These are phyloP conservation scores for Taphrina confusa DNA, from an alignment of 1,139 yeast genomes.

Conservation along the genomic window DNA sequence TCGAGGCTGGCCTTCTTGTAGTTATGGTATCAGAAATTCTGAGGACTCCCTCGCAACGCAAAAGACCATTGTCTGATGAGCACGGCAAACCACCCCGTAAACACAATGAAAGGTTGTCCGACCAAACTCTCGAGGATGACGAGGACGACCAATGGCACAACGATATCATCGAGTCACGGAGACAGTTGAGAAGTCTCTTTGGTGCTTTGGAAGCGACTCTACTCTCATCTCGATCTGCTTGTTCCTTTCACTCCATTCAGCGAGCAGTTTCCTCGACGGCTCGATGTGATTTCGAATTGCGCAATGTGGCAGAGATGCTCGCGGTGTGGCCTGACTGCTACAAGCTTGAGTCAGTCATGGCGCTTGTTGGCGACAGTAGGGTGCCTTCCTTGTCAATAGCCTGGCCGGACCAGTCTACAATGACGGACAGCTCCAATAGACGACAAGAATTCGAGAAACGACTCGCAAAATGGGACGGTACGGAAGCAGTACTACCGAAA, in stretches of 20 bases:
- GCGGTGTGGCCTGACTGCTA: slow-evolving; percentile 20
- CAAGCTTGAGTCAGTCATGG: slow-evolving; percentile 13
- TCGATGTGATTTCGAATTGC: slow-evolving; percentile 7
- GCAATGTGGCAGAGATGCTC: slow-evolving; percentile 8
- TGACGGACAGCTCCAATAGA: neutral
- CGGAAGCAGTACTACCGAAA: slow-evolving; percentile 1
- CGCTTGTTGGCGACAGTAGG: slow-evolving; percentile 8
- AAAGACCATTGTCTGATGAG: neutral
- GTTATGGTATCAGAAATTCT: neutral
- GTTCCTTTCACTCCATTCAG: slow-evolving; percentile 19
- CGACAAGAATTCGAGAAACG: slow-evolving; percentile 8
- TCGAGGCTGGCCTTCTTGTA: too few species aligned
- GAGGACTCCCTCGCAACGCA: neutral
- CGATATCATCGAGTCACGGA: too few species aligned
- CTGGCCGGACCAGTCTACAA: neutral
- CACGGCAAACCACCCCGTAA: neutral
- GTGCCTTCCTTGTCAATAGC: slow-evolving; percentile 24
- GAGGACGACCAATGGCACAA: too few species aligned
- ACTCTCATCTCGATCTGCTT: slow-evolving; percentile 16
- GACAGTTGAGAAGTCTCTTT: slow-evolving; percentile 12
- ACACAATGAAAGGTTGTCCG: too few species aligned
- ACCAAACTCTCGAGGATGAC: too few species aligned
- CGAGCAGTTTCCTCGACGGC: slow-evolving; percentile 24
- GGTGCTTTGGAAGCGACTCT: slow-evolving; percentile 26
- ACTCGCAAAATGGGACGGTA: slow-evolving; percentile 14